Evolutionary conservation across 495 filamentous ascomycete genomes (phyloP), one percentile per base, ranked within the genome.

Genomic region (Amniculicola lignicola): DNA sequence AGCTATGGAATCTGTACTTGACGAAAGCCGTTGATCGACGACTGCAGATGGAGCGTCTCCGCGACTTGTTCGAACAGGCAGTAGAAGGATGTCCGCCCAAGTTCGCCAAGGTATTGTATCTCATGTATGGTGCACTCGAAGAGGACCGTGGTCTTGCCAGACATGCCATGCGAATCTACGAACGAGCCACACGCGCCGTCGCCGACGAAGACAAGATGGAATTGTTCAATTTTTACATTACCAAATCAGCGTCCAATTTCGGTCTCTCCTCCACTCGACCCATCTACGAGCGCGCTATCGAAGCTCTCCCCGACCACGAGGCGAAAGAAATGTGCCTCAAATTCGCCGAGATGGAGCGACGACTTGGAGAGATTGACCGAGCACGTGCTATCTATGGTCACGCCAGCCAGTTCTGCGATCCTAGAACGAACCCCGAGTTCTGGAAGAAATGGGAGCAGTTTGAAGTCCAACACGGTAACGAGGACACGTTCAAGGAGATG

Each of bases 181-280:
- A 99, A 71, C 87, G 93, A 44, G 93, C 94, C 22, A 97, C 93
- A 15, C 87, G 93, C 3, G 90, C 93, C 14, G 94, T 99, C 6
- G 88, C 90, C 15, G 93, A 99, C 68, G 92, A 95, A 63, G 90
- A 97, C 66, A 78, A 90, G 10, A 85, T 88, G 61, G 94, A 96
- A 69, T 95, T 99, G 90, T 99, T 96, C 75, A 92, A 95, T 68
- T 96, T 96, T 68, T 99, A 97, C 77, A 95, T 99, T 69, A 96
- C 94, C 41, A 97, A 99, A 67, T 96, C 91, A 0, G 93, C 93
- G 0, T 95, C 91, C 9, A 99, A 99, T 70, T 99, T 99, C 59
- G 93, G 93, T 5, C 78, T 99, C 19, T 87, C 93, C 1, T 97
- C 93, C 5, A 95, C 93, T n/a, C 79, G 93, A 29, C 84, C 89